Evolutionary conservation across 306 rosid species (phyloP).

Genomic region (Casuarina cunninghamiana): DNA sequence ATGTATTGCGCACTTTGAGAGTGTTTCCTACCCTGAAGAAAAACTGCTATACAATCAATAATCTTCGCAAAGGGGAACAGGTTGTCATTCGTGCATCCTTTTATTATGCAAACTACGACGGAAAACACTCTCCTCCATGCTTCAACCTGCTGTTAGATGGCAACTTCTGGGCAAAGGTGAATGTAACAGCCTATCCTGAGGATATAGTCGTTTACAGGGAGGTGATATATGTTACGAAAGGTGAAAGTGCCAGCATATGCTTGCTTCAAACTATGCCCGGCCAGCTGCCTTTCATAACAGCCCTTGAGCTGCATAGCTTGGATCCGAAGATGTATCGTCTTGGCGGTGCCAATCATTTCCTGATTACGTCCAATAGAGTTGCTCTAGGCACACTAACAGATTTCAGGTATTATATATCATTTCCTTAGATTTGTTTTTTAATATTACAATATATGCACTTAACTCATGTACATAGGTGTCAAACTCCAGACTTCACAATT

Average conservation of each 20-base stretch:
- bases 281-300: slow-evolving; percentile 47
- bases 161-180: slow-evolving; percentile 23
- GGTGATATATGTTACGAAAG: slow-evolving; percentile 34
- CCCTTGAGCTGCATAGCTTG: slow-evolving; percentile 43
- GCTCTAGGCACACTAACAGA: slow-evolving; percentile 32
- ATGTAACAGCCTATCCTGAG: neutral
- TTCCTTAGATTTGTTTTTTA: too few relatives aligned
- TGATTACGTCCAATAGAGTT: slow-evolving; percentile 34
- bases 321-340: slow-evolving; percentile 38
- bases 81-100: slow-evolving; percentile 30
- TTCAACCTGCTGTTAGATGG: slow-evolving; percentile 34
- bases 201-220: slow-evolving; percentile 6
- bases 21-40: slow-evolving; percentile 15
- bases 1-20: slow-evolving; percentile 8
- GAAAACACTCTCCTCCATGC: slow-evolving; percentile 24
- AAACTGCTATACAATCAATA: slow-evolving; percentile 26
- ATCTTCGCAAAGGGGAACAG: neutral
- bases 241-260: slow-evolving; percentile 38
- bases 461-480: too few relatives aligned
- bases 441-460: too few relatives aligned
- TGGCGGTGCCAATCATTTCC: slow-evolving; percentile 24
- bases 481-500: too few relatives aligned
- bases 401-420: slow-evolving; percentile 28
- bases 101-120: slow-evolving; percentile 34
- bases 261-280: slow-evolving; percentile 45